Evolutionary conservation across 2,329 filamentous ascomycete genomes (phyloP).

Genomic region (Diaporthe citri): DNA sequence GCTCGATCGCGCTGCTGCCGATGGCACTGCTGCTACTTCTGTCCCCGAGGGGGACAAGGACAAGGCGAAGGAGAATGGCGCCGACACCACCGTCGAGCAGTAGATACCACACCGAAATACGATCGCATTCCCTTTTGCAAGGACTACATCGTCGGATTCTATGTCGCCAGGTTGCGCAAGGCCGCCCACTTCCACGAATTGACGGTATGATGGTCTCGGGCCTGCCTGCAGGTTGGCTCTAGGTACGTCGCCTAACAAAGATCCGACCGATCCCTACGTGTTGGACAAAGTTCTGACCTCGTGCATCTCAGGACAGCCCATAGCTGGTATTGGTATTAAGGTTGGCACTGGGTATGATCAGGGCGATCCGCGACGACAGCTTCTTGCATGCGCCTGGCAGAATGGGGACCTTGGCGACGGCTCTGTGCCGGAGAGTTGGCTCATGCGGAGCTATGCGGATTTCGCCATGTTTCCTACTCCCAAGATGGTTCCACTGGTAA

Average conservation of each 20-base stretch:
- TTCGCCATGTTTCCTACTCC: background rate
- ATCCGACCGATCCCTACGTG: background rate
- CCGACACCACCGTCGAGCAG: conserved; percentile 9
- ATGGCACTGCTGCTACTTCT: conserved; percentile 9
- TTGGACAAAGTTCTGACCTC: background rate
- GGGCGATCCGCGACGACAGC: background rate
- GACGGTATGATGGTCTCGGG: background rate
- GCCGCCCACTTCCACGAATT: background rate
- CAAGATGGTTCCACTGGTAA: background rate
- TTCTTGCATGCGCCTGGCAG: background rate
- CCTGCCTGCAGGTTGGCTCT: background rate
- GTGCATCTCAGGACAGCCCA: background rate
- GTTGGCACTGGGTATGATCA: background rate
- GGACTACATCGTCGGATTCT: too few relatives aligned
- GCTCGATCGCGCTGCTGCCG: conserved; percentile 58
- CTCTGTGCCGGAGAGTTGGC: background rate
- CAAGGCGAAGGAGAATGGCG: conserved; percentile 7
- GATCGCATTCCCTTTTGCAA: background rate
- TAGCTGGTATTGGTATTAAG: background rate
- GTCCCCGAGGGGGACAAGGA: conserved; percentile 30
- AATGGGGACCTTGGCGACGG: background rate
- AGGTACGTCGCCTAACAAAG: background rate
- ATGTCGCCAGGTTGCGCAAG: background rate
- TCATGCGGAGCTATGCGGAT: background rate
- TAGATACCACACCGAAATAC: background rate